Evolutionary conservation across 169 alveolate genomes (phyloP).

Genomic region (Cyclospora cayetanensis): DNA sequence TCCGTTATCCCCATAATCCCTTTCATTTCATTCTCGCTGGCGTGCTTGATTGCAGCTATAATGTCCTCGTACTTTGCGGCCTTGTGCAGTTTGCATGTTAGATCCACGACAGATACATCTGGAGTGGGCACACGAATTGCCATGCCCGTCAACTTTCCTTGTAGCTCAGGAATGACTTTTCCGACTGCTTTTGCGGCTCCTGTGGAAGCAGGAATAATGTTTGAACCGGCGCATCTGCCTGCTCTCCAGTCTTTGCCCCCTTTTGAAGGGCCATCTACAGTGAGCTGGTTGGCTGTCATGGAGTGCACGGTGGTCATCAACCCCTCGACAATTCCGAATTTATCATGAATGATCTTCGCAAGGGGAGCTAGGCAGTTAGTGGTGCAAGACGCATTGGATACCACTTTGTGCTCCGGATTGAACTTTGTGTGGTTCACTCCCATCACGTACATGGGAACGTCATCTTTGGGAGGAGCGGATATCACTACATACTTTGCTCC

Average conservation of each 20-base stretch:
- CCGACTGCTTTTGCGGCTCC: constrained; percentile 99
- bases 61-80: constrained; percentile 96
- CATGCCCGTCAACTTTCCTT: constrained; percentile 98
- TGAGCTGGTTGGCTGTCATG: constrained; percentile 97
- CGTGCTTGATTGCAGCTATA: constrained; percentile 93
- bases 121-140: constrained; percentile 99
- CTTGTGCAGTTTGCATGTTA: constrained; percentile 95
- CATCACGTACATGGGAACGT: constrained; percentile 97
- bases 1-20: constrained; percentile 96
- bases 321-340: constrained; percentile 97
- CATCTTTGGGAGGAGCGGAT: constrained; percentile 99
- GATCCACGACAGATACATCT: constrained; percentile 98
- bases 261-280: constrained; percentile 99
- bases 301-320: constrained; percentile 99
- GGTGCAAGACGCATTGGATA: constrained; percentile 99
- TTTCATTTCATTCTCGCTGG: constrained; percentile 86
- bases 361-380: constrained; percentile 99
- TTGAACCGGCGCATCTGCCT: constrained; percentile 98
- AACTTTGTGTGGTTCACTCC: constrained; percentile 97
- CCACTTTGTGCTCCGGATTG: constrained; percentile 88
- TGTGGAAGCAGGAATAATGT: constrained; percentile 98
- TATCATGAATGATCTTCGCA: constrained; percentile 97
- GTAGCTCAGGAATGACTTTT: constrained; percentile 96
- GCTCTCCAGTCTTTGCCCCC: constrained; percentile 99
- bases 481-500: constrained; percentile 97